A percentile compares a stretch with the other conserved stretches of the same genome.
Conservation (phyloP, 2,329 filamentous ascomycete genomes). For the Claviceps arundinis region DNA sequence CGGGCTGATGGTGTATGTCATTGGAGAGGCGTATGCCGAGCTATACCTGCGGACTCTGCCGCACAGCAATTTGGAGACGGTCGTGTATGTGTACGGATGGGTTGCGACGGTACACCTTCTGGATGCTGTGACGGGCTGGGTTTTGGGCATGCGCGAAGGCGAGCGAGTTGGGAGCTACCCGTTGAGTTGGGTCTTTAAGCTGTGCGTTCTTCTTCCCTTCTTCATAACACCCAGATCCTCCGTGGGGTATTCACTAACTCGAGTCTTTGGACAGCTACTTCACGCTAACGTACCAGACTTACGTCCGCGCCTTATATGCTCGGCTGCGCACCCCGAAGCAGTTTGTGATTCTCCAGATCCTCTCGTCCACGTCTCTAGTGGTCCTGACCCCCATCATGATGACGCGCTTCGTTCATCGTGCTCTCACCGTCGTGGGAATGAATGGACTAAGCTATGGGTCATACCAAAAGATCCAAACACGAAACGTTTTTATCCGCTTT, state of each 20-base stretch:
- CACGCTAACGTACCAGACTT: slow-evolving; percentile 57
- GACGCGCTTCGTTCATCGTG: slow-evolving; percentile 43
- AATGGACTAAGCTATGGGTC: slow-evolving; percentile 47
- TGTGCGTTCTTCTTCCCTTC: slow-evolving; percentile 29
- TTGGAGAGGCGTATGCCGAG: slow-evolving; percentile 57
- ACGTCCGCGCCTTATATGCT: slow-evolving; percentile 55
- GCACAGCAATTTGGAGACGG: slow-evolving; percentile 52
- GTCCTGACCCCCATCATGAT: slow-evolving; percentile 51
- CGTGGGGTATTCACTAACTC: slow-evolving; percentile 1
- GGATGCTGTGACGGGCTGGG: slow-evolving; percentile 52
- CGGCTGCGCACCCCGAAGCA: slow-evolving; percentile 51
- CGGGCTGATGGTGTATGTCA: slow-evolving; percentile 50
- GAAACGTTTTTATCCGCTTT: slow-evolving; percentile 55
- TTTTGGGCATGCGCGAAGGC: slow-evolving; percentile 50
- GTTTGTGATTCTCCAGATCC: slow-evolving; percentile 51
- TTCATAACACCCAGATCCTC: not conserved
- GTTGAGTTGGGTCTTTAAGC: slow-evolving; percentile 58
- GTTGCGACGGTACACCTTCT: slow-evolving; percentile 52
- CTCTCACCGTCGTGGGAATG: slow-evolving; percentile 38
- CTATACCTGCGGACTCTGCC: slow-evolving; percentile 54
- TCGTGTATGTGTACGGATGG: slow-evolving; percentile 60
- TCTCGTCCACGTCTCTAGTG: slow-evolving; percentile 51
- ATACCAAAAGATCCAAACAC: slow-evolving; percentile 52
- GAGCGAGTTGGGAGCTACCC: slow-evolving; percentile 57
- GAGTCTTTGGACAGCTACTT: slow-evolving; percentile 36